A percentile compares a stretch with the other conserved stretches of the same genome.
phyloP scores from a whole-genome alignment of 139 green algal species.

The Asterochloris sp. region DNA sequence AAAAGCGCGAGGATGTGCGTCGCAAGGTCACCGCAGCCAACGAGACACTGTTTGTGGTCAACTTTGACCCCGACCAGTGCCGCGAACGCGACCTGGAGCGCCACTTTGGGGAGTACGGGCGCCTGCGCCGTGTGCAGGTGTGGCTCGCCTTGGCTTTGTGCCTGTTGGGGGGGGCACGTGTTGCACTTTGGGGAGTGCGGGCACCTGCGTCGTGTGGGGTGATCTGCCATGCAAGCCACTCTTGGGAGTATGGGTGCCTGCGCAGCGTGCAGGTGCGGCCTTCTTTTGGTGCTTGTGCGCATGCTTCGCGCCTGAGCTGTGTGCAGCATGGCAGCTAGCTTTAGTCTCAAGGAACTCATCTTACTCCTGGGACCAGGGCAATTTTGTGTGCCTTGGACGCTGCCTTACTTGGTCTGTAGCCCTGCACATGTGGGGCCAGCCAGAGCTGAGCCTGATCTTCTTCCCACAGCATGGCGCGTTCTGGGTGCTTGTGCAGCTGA shows the following conservation, averaged over 20 bases:
- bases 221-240: conserved; percentile 29
- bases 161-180: conserved; percentile 7
- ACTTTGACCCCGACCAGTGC: conserved; percentile 57
- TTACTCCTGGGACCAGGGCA: too few relatives aligned
- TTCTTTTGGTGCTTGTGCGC: neutral
- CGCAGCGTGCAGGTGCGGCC: conserved; percentile 18
- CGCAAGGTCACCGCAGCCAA: conserved; percentile 42
- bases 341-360: too few relatives aligned
- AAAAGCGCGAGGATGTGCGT: conserved; percentile 32
- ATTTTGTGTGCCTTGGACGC: too few relatives aligned
- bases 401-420: too few relatives aligned
- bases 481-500: too few relatives aligned
- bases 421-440: too few relatives aligned
- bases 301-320: neutral
- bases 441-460: too few relatives aligned
- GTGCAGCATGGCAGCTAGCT: neutral
- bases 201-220: neutral
- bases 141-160: neutral
- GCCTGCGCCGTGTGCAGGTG: conserved; percentile 26
- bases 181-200: too few relatives aligned
- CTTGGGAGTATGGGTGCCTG: conserved; percentile 48
- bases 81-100: conserved; percentile 63
- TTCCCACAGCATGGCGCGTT: too few relatives aligned
- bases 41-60: conserved; percentile 81
- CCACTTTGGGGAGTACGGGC: conserved; percentile 56